Evolutionary conservation across 257 asterid genomes (phyloP).

Genomic region (Paulownia fortunei): DNA sequence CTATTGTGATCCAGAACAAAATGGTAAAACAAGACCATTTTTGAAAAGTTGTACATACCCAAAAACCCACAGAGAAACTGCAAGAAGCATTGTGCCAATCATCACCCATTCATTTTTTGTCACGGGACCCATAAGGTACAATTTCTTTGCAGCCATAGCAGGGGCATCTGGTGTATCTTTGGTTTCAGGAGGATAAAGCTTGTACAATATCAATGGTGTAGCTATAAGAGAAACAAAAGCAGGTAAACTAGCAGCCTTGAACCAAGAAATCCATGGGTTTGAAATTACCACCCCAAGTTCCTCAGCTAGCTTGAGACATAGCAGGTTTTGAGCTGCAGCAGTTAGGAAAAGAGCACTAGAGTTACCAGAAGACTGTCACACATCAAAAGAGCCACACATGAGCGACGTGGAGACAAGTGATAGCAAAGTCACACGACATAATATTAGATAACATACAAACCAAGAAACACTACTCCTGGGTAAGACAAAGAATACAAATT

Average conservation of each 20-base stretch:
- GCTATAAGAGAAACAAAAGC: conserved; percentile 67
- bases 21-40: neutral
- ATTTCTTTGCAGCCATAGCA: conserved; percentile 68
- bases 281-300: conserved; percentile 74
- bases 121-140: conserved; percentile 75
- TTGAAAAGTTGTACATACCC: conserved; percentile 53
- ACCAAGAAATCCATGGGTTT: conserved; percentile 81
- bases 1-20: neutral
- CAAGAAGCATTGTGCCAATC: conserved; percentile 82
- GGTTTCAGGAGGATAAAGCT: conserved; percentile 76
- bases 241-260: conserved; percentile 81
- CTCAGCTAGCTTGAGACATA: conserved; percentile 83
- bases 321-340: conserved; percentile 92
- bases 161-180: conserved; percentile 92
- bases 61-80: conserved; percentile 75
- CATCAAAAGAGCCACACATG: conserved; percentile 42
- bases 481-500: neutral
- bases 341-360: conserved; percentile 95
- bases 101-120: conserved; percentile 66
- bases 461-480: neutral
- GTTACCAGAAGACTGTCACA: conserved; percentile 82
- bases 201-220: conserved; percentile 71
- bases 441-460: neutral
- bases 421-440: conserved; percentile 5
- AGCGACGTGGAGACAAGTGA: conserved; percentile 23